A percentile compares a stretch with the other conserved stretches of the same genome.
Evolutionary conservation across 169 alveolate genomes (phyloP).

Genomic region (Plasmodium knowlesi): DNA sequence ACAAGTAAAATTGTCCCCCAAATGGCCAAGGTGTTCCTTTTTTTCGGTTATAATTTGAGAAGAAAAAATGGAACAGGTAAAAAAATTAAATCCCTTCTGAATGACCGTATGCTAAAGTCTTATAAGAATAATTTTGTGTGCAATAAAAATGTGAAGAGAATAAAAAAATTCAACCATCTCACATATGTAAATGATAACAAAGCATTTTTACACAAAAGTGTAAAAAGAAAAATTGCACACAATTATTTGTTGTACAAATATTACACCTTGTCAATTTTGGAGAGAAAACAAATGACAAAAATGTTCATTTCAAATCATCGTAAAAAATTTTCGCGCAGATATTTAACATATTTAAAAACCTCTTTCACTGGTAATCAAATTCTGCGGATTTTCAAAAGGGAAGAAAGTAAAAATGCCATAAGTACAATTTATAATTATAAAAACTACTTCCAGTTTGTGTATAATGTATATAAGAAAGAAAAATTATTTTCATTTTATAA

Average conservation of each 20-base stretch:
- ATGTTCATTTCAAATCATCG: conserved; percentile 15
- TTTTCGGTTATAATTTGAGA: not conserved
- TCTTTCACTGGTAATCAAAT: conserved; percentile 30
- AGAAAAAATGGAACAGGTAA: not conserved
- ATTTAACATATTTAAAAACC: conserved; percentile 35
- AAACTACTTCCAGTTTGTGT: conserved; percentile 65
- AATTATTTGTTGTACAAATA: conserved; percentile 56
- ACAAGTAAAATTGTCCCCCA: not conserved
- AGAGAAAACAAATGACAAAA: conserved; percentile 34
- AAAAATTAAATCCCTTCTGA: conserved; percentile 3
- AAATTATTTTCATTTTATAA: conserved; percentile 55
- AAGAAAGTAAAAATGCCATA: conserved; percentile 47
- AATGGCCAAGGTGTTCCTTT: not conserved
- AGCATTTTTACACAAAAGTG: not conserved
- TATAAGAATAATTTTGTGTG: conserved; percentile 44
- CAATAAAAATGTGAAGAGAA: conserved; percentile 35
- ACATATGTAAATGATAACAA: conserved; percentile 14
- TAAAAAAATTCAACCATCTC: conserved; percentile 31
- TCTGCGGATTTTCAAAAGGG: conserved; percentile 45
- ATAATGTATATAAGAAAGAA: conserved; percentile 60
- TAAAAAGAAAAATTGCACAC: conserved; percentile 55
- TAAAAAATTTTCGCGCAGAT: conserved; percentile 37
- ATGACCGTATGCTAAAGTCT: not conserved
- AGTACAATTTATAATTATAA: conserved; percentile 41
- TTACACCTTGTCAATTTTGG: conserved; percentile 50